Percentiles rank a stretch among this genome's conserved stretches.
Conservation (phyloP, 768 basidiomycete species). For the Aureoboletus auriporus region DNA sequence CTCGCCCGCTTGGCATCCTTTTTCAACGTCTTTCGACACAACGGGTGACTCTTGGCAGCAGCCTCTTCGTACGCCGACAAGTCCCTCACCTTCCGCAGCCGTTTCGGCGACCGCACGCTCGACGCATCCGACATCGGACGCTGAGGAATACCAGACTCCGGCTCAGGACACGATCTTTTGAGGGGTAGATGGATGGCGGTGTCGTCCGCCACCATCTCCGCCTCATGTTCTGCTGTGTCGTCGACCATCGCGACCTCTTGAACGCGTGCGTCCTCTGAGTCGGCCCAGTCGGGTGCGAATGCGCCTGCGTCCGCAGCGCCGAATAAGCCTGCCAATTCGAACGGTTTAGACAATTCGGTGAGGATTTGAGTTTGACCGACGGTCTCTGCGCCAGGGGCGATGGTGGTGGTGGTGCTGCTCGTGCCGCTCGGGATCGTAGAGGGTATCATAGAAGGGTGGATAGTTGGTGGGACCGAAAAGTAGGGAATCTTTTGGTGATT, state of each 20-base stretch:
- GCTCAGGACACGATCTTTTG: conserved; percentile 14
- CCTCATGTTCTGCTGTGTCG: conserved; percentile 34
- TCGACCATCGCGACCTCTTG: conserved; percentile 43
- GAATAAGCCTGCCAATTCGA: conserved; percentile 79
- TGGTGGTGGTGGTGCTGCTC: conserved; percentile 31
- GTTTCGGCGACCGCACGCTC: conserved; percentile 44
- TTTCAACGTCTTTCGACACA: conserved; percentile 58
- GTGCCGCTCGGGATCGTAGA: conserved; percentile 31
- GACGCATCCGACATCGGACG: not conserved
- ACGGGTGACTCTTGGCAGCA: conserved; percentile 40
- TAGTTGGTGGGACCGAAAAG: conserved; percentile 70
- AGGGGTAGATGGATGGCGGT: conserved; percentile 31
- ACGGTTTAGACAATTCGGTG: conserved; percentile 65
- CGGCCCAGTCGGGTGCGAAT: conserved; percentile 37
- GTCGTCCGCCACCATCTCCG: conserved; percentile 38
- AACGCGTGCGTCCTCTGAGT: conserved; percentile 10
- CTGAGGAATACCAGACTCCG: not conserved
- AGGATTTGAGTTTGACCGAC: conserved; percentile 83
- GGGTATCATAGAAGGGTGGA: conserved; percentile 77
- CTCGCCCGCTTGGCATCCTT: conserved; percentile 60
- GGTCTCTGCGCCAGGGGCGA: conserved; percentile 73
- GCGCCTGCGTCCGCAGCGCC: conserved; percentile 79
- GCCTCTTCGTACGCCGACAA: conserved; percentile 50
- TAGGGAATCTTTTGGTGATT: conserved; percentile 95
- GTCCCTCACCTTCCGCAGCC: conserved; percentile 54